A percentile compares a stretch with the other conserved stretches of the same genome.
phyloP scores from a whole-genome alignment of 352 stramenopile genomes.

The Phytophthora agathidicida region DNA sequence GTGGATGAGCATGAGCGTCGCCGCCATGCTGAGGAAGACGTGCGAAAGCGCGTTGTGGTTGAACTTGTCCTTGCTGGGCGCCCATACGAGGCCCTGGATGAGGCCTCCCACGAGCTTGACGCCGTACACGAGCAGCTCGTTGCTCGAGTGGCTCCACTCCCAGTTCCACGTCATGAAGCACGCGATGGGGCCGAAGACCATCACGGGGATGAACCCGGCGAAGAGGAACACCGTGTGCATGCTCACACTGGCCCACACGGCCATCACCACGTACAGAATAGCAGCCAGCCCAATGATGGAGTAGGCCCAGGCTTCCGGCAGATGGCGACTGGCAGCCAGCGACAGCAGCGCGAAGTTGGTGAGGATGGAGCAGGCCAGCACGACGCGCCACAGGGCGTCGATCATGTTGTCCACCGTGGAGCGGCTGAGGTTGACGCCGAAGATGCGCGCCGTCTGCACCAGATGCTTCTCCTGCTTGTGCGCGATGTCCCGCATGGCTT shows the following conservation, averaged over 20 bases:
- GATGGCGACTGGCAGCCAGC: slow-evolving; percentile 75
- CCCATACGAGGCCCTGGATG: slow-evolving; percentile 83
- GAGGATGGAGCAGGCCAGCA: slow-evolving; percentile 82
- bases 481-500: slow-evolving; percentile 72
- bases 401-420: slow-evolving; percentile 77
- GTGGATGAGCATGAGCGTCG: slow-evolving; percentile 86
- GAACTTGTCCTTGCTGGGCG: slow-evolving; percentile 83
- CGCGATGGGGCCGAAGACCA: slow-evolving; percentile 78
- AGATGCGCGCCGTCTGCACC: slow-evolving; percentile 70
- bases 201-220: slow-evolving; percentile 79
- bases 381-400: slow-evolving; percentile 80
- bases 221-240: slow-evolving; percentile 88
- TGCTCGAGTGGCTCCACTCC: slow-evolving; percentile 79
- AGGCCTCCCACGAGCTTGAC: slow-evolving; percentile 80
- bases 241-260: slow-evolving; percentile 81
- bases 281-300: slow-evolving; percentile 74
- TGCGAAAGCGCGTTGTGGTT: slow-evolving; percentile 91
- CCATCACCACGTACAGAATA: slow-evolving; percentile 68
- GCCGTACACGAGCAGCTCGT: slow-evolving; percentile 84
- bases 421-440: slow-evolving; percentile 74
- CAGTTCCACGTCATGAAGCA: slow-evolving; percentile 83
- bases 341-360: slow-evolving; percentile 88
- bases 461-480: slow-evolving; percentile 76
- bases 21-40: slow-evolving; percentile 82
- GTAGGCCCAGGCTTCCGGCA: slow-evolving; percentile 79